Evolutionary conservation across 106 monocot genomes (phyloP).

Genomic region (Cymbidium sinense): DNA sequence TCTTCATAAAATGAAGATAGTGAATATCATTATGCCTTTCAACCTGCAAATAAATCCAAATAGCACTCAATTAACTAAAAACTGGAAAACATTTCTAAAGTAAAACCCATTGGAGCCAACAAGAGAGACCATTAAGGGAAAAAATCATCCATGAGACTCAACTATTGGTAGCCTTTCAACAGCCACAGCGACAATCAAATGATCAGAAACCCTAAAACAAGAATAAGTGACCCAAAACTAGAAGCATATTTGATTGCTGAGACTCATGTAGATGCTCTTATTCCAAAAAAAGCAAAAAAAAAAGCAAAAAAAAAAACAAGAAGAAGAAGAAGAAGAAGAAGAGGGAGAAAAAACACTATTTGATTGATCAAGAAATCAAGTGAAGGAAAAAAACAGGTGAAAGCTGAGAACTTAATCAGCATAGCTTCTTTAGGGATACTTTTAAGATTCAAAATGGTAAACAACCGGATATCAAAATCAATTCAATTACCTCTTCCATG

Average conservation of each 20-base stretch:
- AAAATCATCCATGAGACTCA: no score
- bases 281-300: not conserved
- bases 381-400: not conserved
- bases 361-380: not conserved
- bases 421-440: not conserved
- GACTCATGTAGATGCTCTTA: not conserved
- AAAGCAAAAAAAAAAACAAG: no score
- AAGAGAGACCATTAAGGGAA: no score
- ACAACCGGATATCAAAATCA: no score
- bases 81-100: no score
- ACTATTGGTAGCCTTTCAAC: not conserved
- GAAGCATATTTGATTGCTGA: not conserved
- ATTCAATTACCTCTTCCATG: no score
- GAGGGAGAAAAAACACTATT: not conserved
- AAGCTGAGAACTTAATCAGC: conserved; percentile 7
- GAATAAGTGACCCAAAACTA: not conserved
- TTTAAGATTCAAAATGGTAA: not conserved
- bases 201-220: not conserved
- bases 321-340: no score
- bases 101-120: no score
- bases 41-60: no score
- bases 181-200: not conserved
- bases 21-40: no score
- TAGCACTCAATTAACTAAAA: no score
- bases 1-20: no score